Conservation (phyloP, 1,284 basidiomycete genomes). For the Cutaneotrichosporon curvatum region DNA sequence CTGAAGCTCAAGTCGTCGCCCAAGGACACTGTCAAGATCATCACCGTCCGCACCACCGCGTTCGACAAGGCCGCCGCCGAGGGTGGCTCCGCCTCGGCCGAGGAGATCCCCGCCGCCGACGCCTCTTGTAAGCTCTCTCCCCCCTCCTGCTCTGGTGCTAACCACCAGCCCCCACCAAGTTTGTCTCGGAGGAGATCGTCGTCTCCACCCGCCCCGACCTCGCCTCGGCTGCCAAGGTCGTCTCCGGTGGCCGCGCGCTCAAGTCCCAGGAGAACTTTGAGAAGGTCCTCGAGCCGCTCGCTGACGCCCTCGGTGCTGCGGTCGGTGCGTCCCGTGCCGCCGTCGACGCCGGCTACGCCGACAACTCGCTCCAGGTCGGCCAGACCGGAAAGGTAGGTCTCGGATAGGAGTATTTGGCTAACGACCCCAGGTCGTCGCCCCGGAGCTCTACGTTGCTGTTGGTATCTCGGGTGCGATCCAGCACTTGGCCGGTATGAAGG, state of each 20-base stretch:
- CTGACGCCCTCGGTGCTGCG: constrained; percentile 87
- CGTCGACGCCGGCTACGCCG: constrained; percentile 96
- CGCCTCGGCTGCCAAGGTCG: constrained; percentile 75
- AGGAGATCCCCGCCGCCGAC: constrained; percentile 62
- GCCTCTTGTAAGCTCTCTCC: no score
- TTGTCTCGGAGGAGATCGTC: constrained; percentile 75
- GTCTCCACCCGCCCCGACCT: constrained; percentile 93
- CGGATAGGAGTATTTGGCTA: no score
- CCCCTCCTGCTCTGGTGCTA: no score
- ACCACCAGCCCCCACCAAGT: constrained; percentile 56
- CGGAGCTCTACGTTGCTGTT: constrained; percentile 85
- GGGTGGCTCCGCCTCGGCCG: constrained; percentile 53
- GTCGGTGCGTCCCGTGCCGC: constrained; percentile 96
- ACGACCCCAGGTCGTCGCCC: constrained; percentile 30
- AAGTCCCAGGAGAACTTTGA: constrained; percentile 93
- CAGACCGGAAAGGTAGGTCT: constrained; percentile 82
- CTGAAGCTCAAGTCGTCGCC: constrained; percentile 76
- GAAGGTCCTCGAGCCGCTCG: constrained; percentile 79
- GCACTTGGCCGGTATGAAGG: constrained; percentile 99
- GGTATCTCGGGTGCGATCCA: constrained; percentile 99
- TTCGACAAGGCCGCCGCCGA: constrained; percentile 64
- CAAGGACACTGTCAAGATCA: constrained; percentile 69
- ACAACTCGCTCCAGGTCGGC: constrained; percentile 96
- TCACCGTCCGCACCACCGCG: constrained; percentile 92
- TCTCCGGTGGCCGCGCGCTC: constrained; percentile 91